A percentile compares a stretch with the other conserved stretches of the same genome.
Conservation (phyloP, 352 stramenopile genomes). For the Globisporangium ultimum region DNA sequence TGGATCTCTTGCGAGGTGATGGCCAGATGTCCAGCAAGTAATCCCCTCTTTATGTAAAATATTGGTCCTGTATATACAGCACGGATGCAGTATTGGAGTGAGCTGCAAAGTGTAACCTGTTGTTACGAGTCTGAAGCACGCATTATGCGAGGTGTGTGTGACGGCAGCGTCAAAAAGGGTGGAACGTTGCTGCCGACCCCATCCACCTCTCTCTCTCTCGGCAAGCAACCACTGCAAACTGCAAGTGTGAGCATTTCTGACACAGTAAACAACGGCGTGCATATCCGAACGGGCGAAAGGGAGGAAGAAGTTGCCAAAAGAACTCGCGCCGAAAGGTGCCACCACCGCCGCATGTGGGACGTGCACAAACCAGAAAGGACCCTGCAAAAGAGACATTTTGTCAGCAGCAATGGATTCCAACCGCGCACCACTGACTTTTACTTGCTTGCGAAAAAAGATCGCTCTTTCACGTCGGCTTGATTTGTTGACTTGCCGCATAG, state of each 20-base stretch:
- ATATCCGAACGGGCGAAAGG: background rate
- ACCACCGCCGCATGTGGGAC: background rate
- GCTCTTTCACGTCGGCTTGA: no score
- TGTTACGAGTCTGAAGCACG: background rate
- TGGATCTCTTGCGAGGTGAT: background rate
- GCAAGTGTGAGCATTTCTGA: no score
- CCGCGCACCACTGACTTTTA: background rate
- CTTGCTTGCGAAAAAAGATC: background rate
- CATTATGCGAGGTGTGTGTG: background rate
- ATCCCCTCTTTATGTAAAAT: background rate
- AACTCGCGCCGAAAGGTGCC: no score
- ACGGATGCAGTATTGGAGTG: no score
- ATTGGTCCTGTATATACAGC: no score
- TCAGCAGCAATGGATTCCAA: background rate
- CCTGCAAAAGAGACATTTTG: background rate
- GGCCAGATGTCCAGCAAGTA: background rate
- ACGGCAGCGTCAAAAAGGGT: slow-evolving; percentile 9
- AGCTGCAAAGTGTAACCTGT: background rate
- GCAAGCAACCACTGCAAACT: background rate
- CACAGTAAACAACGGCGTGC: no score
- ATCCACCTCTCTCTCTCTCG: background rate
- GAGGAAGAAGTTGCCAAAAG: background rate
- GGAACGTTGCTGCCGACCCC: slow-evolving; percentile 5
- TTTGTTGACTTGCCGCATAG: no score
- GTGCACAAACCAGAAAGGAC: background rate